A percentile compares a stretch with the other conserved stretches of the same genome.
Evolutionary conservation across 2,329 filamentous ascomycete species (phyloP).

Genomic region (Penicillium sp.): DNA sequence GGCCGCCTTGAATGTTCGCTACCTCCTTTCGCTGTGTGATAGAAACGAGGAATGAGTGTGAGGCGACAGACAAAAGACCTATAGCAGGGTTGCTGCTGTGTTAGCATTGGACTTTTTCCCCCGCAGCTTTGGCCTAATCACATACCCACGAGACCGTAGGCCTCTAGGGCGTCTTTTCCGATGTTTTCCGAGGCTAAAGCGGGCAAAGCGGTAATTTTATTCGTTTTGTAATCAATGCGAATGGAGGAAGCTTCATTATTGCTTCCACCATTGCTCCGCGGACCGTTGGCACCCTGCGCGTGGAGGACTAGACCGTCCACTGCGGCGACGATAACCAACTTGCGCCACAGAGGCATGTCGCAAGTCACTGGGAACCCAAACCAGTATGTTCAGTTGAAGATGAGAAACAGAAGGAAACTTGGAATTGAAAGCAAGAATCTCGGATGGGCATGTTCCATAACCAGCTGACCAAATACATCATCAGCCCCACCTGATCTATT

Average conservation of each 20-base stretch:
- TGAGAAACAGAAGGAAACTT: neutral
- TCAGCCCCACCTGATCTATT: slow-evolving; percentile 22
- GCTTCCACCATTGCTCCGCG: slow-evolving; percentile 43
- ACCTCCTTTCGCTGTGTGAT: slow-evolving; percentile 87
- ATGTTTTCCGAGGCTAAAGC: slow-evolving; percentile 28
- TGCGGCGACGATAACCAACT: slow-evolving; percentile 76
- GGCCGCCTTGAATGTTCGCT: slow-evolving; percentile 77
- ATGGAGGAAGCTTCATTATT: slow-evolving; percentile 61
- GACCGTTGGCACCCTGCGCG: slow-evolving; percentile 56
- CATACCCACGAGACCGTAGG: slow-evolving; percentile 60
- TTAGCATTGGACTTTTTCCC: slow-evolving; percentile 2
- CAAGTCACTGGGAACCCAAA: slow-evolving; percentile 1
- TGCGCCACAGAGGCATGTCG: slow-evolving; percentile 76
- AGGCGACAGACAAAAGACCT: slow-evolving; percentile 85
- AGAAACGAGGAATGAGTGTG: slow-evolving; percentile 78
- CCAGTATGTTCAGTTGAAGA: neutral
- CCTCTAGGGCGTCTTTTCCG: slow-evolving; percentile 46
- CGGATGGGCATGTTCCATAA: slow-evolving; percentile 18
- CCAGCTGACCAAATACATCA: slow-evolving; percentile 31
- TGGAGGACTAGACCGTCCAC: slow-evolving; percentile 82
- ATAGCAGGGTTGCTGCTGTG: neutral
- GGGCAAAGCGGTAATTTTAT: slow-evolving; percentile 52
- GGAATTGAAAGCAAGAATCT: slow-evolving; percentile 6
- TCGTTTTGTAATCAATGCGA: slow-evolving; percentile 69
- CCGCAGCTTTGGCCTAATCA: neutral